phyloP scores from a whole-genome alignment of 179 eudicot species.

The Pouteria campechiana region DNA sequence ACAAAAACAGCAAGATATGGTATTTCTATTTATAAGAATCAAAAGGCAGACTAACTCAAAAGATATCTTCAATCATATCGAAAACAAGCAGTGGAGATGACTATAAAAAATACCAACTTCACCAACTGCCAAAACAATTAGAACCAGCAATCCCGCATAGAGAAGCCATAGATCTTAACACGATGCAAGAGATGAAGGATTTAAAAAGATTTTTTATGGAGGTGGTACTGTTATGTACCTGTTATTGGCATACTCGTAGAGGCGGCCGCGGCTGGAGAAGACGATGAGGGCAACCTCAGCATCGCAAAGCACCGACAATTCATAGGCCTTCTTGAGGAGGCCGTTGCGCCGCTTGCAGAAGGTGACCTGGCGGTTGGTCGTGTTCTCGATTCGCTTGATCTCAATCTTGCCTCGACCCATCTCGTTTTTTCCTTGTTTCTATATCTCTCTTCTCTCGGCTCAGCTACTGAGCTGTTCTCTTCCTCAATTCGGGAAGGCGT shows the following conservation, averaged over 20 bases:
- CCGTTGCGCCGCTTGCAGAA: constrained; percentile 95
- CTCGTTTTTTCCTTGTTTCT: too few relatives aligned
- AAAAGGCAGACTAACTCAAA: not conserved
- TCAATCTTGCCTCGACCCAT: constrained; percentile 85
- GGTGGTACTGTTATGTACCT: constrained; percentile 30
- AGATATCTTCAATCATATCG: not conserved
- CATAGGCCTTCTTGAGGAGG: constrained; percentile 90
- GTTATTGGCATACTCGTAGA: constrained; percentile 88
- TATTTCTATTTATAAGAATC: too few relatives aligned
- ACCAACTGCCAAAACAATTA: not conserved
- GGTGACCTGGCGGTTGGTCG: constrained; percentile 88
- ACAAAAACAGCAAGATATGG: too few relatives aligned
- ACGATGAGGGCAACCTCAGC: constrained; percentile 94
- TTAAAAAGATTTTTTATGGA: not conserved
- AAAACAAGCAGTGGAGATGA: not conserved
- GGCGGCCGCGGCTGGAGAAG: constrained; percentile 90
- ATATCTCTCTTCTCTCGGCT: too few relatives aligned
- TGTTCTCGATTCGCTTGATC: constrained; percentile 96
- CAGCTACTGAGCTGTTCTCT: too few relatives aligned
- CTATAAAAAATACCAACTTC: not conserved
- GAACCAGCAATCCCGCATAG: too few relatives aligned
- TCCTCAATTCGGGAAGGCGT: too few relatives aligned
- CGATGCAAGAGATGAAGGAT: not conserved
- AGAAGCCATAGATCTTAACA: not conserved
- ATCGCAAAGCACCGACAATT: constrained; percentile 85